Evolutionary conservation across 139 green algal species (phyloP).

Genomic region (Choricystis sp.): DNA sequence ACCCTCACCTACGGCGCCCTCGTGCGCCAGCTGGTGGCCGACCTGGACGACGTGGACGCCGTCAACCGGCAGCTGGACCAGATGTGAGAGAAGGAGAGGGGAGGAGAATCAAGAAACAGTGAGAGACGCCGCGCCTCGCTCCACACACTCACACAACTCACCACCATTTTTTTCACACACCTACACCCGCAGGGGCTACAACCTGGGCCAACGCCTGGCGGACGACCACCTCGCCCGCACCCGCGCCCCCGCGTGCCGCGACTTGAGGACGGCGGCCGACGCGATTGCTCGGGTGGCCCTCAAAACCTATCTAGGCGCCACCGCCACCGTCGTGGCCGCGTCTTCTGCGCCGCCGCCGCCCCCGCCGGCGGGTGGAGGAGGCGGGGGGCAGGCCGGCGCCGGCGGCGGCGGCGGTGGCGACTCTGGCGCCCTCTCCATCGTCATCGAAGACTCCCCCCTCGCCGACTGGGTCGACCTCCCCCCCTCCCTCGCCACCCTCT

Average conservation of each 20-base stretch:
- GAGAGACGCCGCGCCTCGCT: background rate
- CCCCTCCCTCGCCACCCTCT: slow-evolving; percentile 48
- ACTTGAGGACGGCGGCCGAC: slow-evolving; percentile 68
- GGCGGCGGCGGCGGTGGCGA: background rate
- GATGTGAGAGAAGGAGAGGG: slow-evolving; percentile 41
- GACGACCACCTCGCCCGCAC: slow-evolving; percentile 91
- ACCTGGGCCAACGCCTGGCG: slow-evolving; percentile 82
- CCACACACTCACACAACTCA: background rate
- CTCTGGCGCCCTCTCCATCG: background rate
- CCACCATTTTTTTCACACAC: background rate
- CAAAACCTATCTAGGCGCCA: slow-evolving; percentile 83
- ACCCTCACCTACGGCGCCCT: slow-evolving; percentile 92
- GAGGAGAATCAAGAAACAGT: background rate
- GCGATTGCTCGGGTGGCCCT: slow-evolving; percentile 52
- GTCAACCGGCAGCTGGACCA: slow-evolving; percentile 93
- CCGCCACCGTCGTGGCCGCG: slow-evolving; percentile 58
- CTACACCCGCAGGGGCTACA: slow-evolving; percentile 57
- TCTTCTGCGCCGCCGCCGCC: slow-evolving; percentile 66
- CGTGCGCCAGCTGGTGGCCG: slow-evolving; percentile 84
- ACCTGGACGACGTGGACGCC: slow-evolving; percentile 84
- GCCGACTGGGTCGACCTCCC: slow-evolving; percentile 95
- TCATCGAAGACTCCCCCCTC: slow-evolving; percentile 63
- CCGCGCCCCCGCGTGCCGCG: slow-evolving; percentile 44
- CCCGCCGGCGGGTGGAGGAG: slow-evolving; percentile 40
- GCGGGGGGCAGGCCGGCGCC: background rate